A percentile compares a stretch with the other conserved stretches of the same genome.
Conservation (phyloP, 495 filamentous ascomycete genomes). For the Copromyces sp. region DNA sequence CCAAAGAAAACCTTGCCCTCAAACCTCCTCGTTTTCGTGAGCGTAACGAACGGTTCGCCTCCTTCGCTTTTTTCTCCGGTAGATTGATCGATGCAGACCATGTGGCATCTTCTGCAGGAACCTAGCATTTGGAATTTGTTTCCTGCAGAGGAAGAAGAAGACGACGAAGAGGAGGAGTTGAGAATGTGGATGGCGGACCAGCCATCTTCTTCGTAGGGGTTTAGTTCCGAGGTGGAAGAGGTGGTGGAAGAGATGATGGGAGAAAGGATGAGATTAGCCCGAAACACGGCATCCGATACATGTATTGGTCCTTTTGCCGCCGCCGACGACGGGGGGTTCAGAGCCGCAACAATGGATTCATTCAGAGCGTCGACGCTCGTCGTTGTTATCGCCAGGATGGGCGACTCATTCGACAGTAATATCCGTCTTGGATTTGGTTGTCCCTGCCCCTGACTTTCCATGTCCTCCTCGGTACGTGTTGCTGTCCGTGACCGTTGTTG, state of each 20-base stretch:
- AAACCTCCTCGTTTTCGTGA: conserved; percentile 74
- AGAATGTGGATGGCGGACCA: conserved; percentile 46
- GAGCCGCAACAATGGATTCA: conserved; percentile 47
- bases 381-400: conserved; percentile 73
- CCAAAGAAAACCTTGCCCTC: conserved; percentile 83
- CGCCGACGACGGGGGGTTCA: neutral
- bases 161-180: neutral
- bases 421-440: conserved; percentile 45
- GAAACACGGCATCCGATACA: conserved; percentile 56
- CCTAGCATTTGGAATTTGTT: conserved; percentile 62
- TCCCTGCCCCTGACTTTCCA: neutral
- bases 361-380: conserved; percentile 75
- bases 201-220: conserved; percentile 43
- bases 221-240: conserved; percentile 18
- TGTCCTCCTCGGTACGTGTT: neutral
- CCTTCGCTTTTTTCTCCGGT: conserved; percentile 53
- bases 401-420: conserved; percentile 81
- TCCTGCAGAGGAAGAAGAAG: neutral
- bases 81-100: conserved; percentile 87
- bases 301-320: neutral
- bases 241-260: neutral
- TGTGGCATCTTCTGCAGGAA: conserved; percentile 79
- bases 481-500: neutral
- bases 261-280: conserved; percentile 61
- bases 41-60: conserved; percentile 78